Evolutionary conservation across 768 basidiomycete species (phyloP).

Genomic region (Panellus pusillus): DNA sequence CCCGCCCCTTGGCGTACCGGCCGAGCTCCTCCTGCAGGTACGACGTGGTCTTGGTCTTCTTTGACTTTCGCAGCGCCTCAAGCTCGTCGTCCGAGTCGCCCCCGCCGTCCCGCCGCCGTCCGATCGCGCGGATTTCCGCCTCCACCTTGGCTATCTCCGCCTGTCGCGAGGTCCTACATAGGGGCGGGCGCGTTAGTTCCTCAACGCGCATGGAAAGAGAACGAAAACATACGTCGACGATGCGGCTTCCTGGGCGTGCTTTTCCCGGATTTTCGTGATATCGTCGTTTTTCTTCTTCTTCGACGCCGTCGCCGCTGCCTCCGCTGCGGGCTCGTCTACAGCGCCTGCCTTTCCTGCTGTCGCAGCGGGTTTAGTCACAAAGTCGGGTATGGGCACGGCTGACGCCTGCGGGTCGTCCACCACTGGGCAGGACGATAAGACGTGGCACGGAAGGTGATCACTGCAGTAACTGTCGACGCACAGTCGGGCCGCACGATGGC

Average conservation of each 20-base stretch:
- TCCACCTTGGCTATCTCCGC: constrained; percentile 87
- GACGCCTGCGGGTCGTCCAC: constrained; percentile 36
- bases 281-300: constrained; percentile 42
- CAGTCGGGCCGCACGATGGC: constrained; percentile 81
- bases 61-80: constrained; percentile 43
- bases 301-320: constrained; percentile 31
- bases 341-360: background rate
- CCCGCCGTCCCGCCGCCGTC: constrained; percentile 55
- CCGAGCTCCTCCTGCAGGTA: constrained; percentile 79
- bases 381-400: constrained; percentile 37
- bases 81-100: constrained; percentile 64
- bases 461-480: constrained; percentile 38
- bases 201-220: background rate
- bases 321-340: constrained; percentile 16
- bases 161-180: constrained; percentile 58
- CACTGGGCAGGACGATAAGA: constrained; percentile 27
- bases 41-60: constrained; percentile 61
- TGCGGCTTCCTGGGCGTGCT: constrained; percentile 71
- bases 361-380: constrained; percentile 32
- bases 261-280: constrained; percentile 70
- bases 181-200: background rate
- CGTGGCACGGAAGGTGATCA: background rate
- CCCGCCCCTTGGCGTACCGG: constrained; percentile 72
- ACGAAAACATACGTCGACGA: constrained; percentile 51
- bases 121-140: constrained; percentile 78